A percentile compares a stretch with the other conserved stretches of the same genome.
Conservation (phyloP, 345 rosid species). For the Cardamine chenopodiifolia region DNA sequence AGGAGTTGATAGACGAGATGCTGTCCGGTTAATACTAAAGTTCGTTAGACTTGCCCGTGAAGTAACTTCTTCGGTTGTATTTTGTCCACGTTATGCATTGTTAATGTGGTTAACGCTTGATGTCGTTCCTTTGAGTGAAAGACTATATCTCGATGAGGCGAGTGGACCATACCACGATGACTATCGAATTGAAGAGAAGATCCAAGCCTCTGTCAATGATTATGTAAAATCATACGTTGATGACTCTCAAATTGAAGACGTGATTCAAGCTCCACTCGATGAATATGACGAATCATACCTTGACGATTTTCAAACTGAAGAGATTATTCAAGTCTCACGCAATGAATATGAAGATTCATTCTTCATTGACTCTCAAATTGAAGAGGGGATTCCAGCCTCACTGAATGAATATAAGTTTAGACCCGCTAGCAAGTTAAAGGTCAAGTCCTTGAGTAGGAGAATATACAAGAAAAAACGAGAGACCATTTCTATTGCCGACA, state of each 20-base stretch:
- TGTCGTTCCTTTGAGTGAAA: background rate
- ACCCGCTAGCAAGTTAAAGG: conserved; percentile 13
- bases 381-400: background rate
- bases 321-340: no score
- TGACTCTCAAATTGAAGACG: background rate
- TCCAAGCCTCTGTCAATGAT: background rate
- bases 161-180: background rate
- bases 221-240: background rate
- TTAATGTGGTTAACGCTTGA: conserved; percentile 11
- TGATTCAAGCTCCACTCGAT: background rate
- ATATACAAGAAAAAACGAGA: conserved; percentile 3
- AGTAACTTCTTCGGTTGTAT: background rate
- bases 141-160: background rate
- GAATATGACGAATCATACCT: background rate
- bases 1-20: background rate
- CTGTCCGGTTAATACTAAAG: background rate
- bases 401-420: background rate
- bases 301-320: no score
- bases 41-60: background rate
- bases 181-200: background rate
- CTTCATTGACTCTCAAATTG: background rate
- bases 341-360: background rate
- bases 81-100: conserved; percentile 6
- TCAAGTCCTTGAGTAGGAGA: conserved; percentile 1
- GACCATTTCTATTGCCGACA: background rate